Evolutionary conservation across 1,139 yeast genomes (phyloP), one percentile per base, ranked within the genome.

Genomic region (Zygosaccharomyces sapae): DNA sequence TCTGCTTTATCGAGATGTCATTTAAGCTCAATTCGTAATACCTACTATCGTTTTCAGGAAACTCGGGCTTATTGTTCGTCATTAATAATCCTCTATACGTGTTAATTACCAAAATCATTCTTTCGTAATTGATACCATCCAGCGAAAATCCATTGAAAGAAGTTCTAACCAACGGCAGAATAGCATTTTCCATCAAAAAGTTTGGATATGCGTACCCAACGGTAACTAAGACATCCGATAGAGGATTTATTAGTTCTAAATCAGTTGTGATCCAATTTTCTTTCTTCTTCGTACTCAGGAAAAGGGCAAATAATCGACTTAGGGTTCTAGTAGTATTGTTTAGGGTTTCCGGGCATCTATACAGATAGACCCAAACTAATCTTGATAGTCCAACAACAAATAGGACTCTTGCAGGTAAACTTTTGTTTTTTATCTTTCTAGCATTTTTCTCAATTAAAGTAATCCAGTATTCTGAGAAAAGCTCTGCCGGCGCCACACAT

Each of bases 301-400:
- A 63, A 5, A 79, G 56, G 44, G 78, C 77, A 58, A 83, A 79
- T 27, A 92, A 68, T 4, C 68, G 65, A 29, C 77, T 83, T 27
- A 84, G 68, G 43, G 80, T 79, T 54, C 88, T 83, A 2, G 90
- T 80, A 0, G 96, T 89, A 51, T 86, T 84, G 62, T 90, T 90
- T 55, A 90, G 71, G 0, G 97, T 85, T 57, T 92, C 98, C 0
- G 95, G 79, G 54, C 90, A 80, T 50, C 98, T 74, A 63, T 84
- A 87, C 29, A 90, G 70, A 60, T 86, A 92, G 0, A 90, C 95
- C 98, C 98, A 94, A 0, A 86, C 67, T 31, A 94, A 70, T 48
- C 96, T 71, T 0, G 95, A 76, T 6, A 82, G 68, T 46, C 92
- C 83, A 0, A 80, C 77, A 10, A 87, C 75, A 44, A 81, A 76